Evolutionary conservation across 2,329 filamentous ascomycete species (phyloP), one percentile per base, ranked within the genome.

Genomic region (Cercospora sesami): DNA sequence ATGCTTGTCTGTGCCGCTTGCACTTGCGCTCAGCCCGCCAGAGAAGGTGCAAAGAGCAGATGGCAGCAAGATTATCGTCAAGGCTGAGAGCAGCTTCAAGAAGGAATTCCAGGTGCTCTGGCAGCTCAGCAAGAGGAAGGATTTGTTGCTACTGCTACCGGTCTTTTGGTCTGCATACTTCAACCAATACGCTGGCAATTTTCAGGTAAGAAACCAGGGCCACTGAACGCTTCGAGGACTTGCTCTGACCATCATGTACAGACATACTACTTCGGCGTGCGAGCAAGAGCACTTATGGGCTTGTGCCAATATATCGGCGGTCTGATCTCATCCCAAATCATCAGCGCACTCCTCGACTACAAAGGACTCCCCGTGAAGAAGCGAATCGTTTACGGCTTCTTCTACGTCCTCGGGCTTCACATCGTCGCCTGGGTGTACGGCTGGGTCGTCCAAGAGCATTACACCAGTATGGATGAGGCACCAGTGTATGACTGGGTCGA

Each of bases 351-450:
- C 42, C 77, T 85, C 4, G 83, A 85, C 68, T 83, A 81, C 67
- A 80, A 81, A 62, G 73, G 58, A 64, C 79, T 76, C 7, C 76
- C 76, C 1, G 83, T 82, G 79, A 80, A 81, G 68, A 78, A 76
- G 4, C 77, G 83, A 16, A 81, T 83, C 16, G 68, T 81, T 8
- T 66, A 72, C 18, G 80, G 81, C 1, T 84, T 79, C 67, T 68
- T 74, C 21, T 66, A 83, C 6, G 82, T 84, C 16, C 79, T 81
- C 0, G 59, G 76, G 7, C 69, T 84, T 26, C 82, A 83, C 69
- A 81, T 78, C 30, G 77, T 79, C 0, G 82, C 80, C 0, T 85
- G 82, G 82, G 81, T 82, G 14, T 85, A 83, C 80, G 81, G 80
- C 2, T 80, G 83, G 33, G 75, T 81, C 16, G 79, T 84, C 39